These are phyloP conservation scores for Anthoceros angustus DNA, from an alignment of 225 moss, liverwort and hornwort species.

Conservation along the genomic window DNA sequence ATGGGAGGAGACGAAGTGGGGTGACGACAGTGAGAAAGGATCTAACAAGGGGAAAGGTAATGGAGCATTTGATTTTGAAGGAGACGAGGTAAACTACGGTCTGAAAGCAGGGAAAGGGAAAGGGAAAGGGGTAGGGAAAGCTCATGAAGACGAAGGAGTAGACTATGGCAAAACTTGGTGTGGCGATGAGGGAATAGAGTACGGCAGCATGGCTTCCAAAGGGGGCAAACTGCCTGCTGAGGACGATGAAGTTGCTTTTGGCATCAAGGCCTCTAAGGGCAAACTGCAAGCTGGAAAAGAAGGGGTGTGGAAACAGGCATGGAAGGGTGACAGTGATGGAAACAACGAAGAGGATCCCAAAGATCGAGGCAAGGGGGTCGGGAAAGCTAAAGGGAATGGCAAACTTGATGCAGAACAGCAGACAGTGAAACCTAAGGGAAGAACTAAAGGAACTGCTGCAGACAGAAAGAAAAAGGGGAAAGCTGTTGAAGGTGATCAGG, in stretches of 20 bases:
- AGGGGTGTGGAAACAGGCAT: too few species aligned
- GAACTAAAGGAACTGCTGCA: background rate
- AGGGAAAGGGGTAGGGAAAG: background rate
- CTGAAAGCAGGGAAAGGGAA: background rate
- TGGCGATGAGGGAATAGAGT: too few species aligned
- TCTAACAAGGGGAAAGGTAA: background rate
- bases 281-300: too few species aligned
- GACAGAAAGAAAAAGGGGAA: background rate
- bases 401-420: background rate
- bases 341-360: background rate
- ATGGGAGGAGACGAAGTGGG: background rate
- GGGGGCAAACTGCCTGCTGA: too few species aligned
- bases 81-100: background rate
- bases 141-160: background rate
- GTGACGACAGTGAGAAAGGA: background rate
- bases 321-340: too few species aligned
- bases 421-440: background rate
- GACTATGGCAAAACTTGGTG: too few species aligned
- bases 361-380: background rate
- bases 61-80: background rate
- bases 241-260: too few species aligned
- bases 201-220: too few species aligned
- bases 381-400: background rate
- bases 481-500: background rate
- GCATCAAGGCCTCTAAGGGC: too few species aligned